Conservation (phyloP, 768 basidiomycete species). For the Strobilomyces dryophilus region DNA sequence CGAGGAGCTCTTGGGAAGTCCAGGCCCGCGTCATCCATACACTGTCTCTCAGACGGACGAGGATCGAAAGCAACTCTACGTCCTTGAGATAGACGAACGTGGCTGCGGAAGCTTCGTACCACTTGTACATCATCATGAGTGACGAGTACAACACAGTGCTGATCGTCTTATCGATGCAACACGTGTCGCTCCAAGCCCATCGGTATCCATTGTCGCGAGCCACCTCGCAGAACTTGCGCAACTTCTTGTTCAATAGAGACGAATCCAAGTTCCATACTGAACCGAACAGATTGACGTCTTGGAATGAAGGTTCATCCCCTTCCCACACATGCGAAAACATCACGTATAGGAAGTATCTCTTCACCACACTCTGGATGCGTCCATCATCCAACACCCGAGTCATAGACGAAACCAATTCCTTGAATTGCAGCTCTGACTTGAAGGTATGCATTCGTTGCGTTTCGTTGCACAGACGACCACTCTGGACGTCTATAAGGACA, state of each 20-base stretch:
- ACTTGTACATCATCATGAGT: conserved; percentile 10
- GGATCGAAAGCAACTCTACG: background rate
- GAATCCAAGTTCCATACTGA: conserved; percentile 4
- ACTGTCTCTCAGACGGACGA: background rate
- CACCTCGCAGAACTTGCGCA: conserved; percentile 7
- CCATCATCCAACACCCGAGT: background rate
- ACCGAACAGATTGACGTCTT: conserved; percentile 1
- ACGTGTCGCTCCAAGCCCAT: conserved; percentile 14
- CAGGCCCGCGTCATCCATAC: conserved; percentile 14
- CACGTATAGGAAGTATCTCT: conserved; percentile 7
- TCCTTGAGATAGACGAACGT: conserved; percentile 2
- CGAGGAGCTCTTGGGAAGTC: conserved; percentile 14
- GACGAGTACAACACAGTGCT: conserved; percentile 1
- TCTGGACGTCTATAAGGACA: background rate
- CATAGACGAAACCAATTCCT: conserved; percentile 12
- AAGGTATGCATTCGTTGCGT: background rate
- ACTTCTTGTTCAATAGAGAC: background rate
- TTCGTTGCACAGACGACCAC: background rate
- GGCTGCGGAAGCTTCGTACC: conserved; percentile 8
- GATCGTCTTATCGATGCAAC: conserved; percentile 12
- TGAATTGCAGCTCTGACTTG: background rate
- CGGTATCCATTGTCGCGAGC: conserved; percentile 3
- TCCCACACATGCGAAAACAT: conserved; percentile 13
- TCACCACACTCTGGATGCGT: background rate
- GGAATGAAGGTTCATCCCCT: conserved; percentile 6